phyloP scores from a whole-genome alignment of 805 yeast genomes.

The Spathaspora girioi region DNA sequence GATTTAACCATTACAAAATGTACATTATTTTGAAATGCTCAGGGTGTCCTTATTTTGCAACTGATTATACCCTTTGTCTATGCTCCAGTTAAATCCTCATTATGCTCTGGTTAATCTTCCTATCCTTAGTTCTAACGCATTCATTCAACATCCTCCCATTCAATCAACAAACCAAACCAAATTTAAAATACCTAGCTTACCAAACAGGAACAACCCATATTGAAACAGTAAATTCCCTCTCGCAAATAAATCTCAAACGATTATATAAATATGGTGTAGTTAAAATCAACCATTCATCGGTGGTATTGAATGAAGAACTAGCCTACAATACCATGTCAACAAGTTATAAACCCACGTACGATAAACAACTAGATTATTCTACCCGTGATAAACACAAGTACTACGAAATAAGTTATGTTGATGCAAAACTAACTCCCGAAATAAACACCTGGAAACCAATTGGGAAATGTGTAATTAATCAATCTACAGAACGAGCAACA shows the following conservation, averaged over 20 bases:
- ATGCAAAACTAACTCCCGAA: background rate
- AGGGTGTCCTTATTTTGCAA: too few relatives aligned
- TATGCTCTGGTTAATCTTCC: background rate
- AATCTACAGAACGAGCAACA: conserved; percentile 5
- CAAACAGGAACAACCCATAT: background rate
- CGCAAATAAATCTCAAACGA: background rate
- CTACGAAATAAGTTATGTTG: background rate
- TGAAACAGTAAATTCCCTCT: background rate
- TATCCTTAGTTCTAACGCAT: background rate
- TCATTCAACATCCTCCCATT: background rate
- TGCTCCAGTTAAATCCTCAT: background rate
- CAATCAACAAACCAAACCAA: background rate
- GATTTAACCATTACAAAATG: background rate
- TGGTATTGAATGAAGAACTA: conserved; percentile 1
- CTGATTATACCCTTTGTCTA: background rate
- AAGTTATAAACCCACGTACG: background rate
- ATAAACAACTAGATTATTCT: background rate
- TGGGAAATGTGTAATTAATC: conserved; percentile 7
- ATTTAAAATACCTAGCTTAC: background rate
- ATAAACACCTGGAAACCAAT: conserved; percentile 1
- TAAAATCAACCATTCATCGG: background rate
- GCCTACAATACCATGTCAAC: background rate
- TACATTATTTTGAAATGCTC: background rate
- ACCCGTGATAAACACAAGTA: background rate
- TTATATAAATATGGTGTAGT: conserved; percentile 2